Base-by-base conservation (phyloP, 225 moss, liverwort and hornwort genomes). In the Pseudoscleropodium purum region DNA sequence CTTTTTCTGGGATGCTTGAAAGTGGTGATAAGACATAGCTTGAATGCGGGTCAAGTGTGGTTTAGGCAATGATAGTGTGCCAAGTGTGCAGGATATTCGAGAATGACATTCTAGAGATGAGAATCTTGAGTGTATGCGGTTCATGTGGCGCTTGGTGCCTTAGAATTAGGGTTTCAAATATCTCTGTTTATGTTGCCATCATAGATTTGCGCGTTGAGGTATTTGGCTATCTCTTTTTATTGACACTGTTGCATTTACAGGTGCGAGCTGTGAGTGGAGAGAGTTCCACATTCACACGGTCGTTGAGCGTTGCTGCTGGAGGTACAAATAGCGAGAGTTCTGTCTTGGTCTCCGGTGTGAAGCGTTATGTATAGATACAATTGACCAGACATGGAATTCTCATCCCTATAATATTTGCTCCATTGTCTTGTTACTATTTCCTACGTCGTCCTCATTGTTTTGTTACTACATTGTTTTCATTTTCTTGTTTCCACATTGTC, bases 201-300 rank as follows among this genome's bases (percentile, higher is more conserved):
- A 31, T 52, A 39, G 64, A 63, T 63, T 87, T 77, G 19, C 13
- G 23, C 25, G 19, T 70, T 15, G 69, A 90, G 17, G 51, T 47
- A 49, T 87, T 74, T 17, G 62, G 45, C 18, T 59, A 4, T 64
- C 37, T 56, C 33, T 30, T 77, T 51, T n/a, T 39, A 68, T 51
- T 92, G 90, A 41, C 57, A 18, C 84, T 74, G 88, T 82, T 75
- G 63, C 31, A 79, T 87, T 82, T 60, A 59, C 88, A 94, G 94
- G 91, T 91, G 93, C 91, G 93, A 84, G 82, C 85, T 84, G 84
- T 85, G 73, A 93, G 82, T 86, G 84, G 82, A 70, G 94, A 94
- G 82, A 49, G 84, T 82, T 91, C 83, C 68, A 72, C 87, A 82
- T 92, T 92, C 87, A 81, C 60, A 29, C 91, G 93, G 87, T 36